Evolutionary conservation across 78 protist species (phyloP).

Genomic region (Dictyostelium intermedium): DNA sequence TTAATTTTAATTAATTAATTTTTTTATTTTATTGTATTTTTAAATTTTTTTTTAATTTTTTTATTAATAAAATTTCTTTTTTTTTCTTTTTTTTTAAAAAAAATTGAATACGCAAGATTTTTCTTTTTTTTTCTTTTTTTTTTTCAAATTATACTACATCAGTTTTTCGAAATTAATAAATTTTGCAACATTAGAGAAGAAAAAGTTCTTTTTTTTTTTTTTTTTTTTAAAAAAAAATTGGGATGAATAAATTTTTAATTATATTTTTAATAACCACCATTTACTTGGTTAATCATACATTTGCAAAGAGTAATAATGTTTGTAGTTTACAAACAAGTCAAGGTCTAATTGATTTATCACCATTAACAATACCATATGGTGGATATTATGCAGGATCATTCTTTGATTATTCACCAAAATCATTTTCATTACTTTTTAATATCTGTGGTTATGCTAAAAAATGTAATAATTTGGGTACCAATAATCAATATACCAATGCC

Average conservation of each 20-base stretch:
- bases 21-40: too few relatives aligned
- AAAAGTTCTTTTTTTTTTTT: too few relatives aligned
- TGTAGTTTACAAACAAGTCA: not conserved
- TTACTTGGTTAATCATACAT: not conserved
- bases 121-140: too few relatives aligned
- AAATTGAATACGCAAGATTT: too few relatives aligned
- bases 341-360: not conserved
- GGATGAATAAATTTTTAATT: not conserved
- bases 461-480: not conserved
- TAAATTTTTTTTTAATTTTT: too few relatives aligned
- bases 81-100: too few relatives aligned
- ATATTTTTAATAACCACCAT: not conserved
- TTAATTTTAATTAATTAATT: too few relatives aligned
- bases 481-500: not conserved
- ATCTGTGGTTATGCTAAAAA: not conserved
- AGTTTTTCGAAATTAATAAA: too few relatives aligned
- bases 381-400: not conserved
- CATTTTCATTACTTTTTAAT: not conserved
- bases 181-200: too few relatives aligned
- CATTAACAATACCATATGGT: not conserved
- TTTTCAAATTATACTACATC: too few relatives aligned
- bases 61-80: too few relatives aligned
- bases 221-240: too few relatives aligned
- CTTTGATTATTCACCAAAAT: not conserved
- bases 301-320: not conserved